Conservation (phyloP, 495 filamentous ascomycete species). For the Penicillium pulvis region DNA sequence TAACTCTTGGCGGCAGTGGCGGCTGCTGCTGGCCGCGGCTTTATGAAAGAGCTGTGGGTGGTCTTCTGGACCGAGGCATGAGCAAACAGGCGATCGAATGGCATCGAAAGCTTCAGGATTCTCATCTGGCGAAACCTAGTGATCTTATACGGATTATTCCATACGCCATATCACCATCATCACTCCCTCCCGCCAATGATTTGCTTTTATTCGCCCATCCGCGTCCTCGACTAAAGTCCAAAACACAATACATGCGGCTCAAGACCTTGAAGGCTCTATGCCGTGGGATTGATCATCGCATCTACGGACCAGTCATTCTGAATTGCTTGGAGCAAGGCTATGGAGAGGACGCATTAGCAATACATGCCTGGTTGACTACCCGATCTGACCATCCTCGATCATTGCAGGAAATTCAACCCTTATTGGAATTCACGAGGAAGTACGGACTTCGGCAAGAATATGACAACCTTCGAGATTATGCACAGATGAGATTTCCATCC, state of each 20-base stretch:
- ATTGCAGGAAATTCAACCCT: constrained; percentile 38
- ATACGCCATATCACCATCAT: constrained; percentile 21
- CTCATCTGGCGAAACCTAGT: constrained; percentile 29
- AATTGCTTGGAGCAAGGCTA: constrained; percentile 52
- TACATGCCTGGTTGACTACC: constrained; percentile 58
- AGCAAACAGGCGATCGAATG: constrained; percentile 45
- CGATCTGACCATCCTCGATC: constrained; percentile 52
- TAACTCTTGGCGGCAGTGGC: constrained; percentile 47
- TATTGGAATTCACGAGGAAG: constrained; percentile 43
- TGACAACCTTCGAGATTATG: constrained; percentile 5
- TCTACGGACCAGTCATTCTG: constrained; percentile 65
- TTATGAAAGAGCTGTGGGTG: constrained; percentile 51
- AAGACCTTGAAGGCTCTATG: constrained; percentile 53
- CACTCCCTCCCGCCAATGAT: background rate
- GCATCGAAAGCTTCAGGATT: constrained; percentile 44
- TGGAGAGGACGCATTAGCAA: constrained; percentile 53
- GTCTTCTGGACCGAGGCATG: constrained; percentile 42
- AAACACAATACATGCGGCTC: constrained; percentile 15
- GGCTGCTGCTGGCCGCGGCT: constrained; percentile 48
- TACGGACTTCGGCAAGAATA: constrained; percentile 29
- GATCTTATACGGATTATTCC: constrained; percentile 43
- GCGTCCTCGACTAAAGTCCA: background rate
- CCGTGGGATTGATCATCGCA: constrained; percentile 39
- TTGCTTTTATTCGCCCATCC: background rate
- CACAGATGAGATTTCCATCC: background rate